These are phyloP conservation scores for Sicyos edulis DNA, from an alignment of 306 rosid genomes.

Conservation along the genomic window DNA sequence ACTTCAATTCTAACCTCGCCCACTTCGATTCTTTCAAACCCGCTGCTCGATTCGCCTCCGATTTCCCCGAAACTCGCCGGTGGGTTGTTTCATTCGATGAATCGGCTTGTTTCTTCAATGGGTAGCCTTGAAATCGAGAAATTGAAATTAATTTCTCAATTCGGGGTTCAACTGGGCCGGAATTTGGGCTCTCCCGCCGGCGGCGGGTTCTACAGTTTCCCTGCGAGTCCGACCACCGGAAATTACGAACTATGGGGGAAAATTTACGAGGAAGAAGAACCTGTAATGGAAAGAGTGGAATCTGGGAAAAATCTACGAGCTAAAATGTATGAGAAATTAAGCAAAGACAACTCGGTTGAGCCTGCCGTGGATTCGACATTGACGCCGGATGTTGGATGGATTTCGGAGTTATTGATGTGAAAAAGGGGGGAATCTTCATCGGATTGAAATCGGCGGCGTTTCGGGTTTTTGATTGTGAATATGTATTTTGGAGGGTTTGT, in stretches of 20 bases:
- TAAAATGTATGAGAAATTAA: conserved; percentile 58
- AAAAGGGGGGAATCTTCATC: not conserved
- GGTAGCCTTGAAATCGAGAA: conserved; percentile 33
- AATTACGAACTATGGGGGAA: conserved; percentile 7
- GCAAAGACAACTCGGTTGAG: conserved; percentile 48
- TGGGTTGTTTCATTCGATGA: conserved; percentile 25
- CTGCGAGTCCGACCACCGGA: not conserved
- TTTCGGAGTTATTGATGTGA: conserved; percentile 53
- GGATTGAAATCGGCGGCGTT: conserved; percentile 12
- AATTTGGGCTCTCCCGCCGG: not conserved
- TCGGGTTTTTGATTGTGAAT: conserved; percentile 7
- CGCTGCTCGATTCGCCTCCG: conserved; percentile 51
- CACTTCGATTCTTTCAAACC: conserved; percentile 48
- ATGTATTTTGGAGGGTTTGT: not conserved
- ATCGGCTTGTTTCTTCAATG: conserved; percentile 41
- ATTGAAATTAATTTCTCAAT: not conserved
- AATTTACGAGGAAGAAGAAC: conserved; percentile 34
- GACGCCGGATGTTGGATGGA: conserved; percentile 59
- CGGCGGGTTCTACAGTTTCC: not conserved
- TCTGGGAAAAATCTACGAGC: conserved; percentile 64
- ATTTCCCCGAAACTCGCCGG: conserved; percentile 21
- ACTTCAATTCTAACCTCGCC: conserved; percentile 42
- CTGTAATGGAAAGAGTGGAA: conserved; percentile 80
- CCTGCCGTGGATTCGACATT: not conserved
- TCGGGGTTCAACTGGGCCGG: not conserved